Evolutionary conservation across 805 yeast species (phyloP), one percentile per base, ranked within the genome.

Genomic region (baker's yeast (Saccharomyces cerevisiae)): DNA sequence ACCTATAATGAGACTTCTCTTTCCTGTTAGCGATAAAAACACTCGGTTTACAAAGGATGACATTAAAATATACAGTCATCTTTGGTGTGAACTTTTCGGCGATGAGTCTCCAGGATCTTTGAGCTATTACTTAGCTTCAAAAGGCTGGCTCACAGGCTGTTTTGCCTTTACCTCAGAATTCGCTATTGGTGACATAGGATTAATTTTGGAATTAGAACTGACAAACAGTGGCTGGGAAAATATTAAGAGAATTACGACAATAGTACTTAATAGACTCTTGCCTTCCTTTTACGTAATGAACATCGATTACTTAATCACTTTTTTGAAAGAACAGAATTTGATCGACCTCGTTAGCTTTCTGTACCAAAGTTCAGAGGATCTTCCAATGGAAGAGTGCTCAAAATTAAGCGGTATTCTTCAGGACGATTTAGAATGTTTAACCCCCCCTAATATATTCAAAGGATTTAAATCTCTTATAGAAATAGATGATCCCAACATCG

Each of bases 51-150:
- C 64, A 0, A 9, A 55, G 4, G 63, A 55, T 43, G 70, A 72
- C 26, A 13, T 68, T 1, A 46, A 53, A 9, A 62, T 75, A 9
- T 74, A 70, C 48, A 68, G 71, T 30, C 66, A 67, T 10, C 65
- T 76, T 3, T 82, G 89, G 84, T 75, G 81, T 52, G 78, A 79
- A 49, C 52, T 85, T 0, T 68, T 84, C 50, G 92, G 92, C 0
- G 83, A 82, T 64, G 92, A 86, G 67, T 68, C 81, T 4, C 53
- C 59, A 1, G 77, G 77, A 0, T 79, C 89, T 0, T 62, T 85
- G 5, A 76, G 77, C 56, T 66, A 74, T 4, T 62, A 60, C 17
- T 66, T 83, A 9, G 70, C 69, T 22, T 50, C 56, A 4, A 62
- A 59, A 43, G 76, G 69, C 22, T 73, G 67, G 55, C 73, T 74